Evolutionary conservation across 2,329 filamentous ascomycete genomes (phyloP), one percentile per base, ranked within the genome.

Genomic region (Chaetomiaceae sp.): DNA sequence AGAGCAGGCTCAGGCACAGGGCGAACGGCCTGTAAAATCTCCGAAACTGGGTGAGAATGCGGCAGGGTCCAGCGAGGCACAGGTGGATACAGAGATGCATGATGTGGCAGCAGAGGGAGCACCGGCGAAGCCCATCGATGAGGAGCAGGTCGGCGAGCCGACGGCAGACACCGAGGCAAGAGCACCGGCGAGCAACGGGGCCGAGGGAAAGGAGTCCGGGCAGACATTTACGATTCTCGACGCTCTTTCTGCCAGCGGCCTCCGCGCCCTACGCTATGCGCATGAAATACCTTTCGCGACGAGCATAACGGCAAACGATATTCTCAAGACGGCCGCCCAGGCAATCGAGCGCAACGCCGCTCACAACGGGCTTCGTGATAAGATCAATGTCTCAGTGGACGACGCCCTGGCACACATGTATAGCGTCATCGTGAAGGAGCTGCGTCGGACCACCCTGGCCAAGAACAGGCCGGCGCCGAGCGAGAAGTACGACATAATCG

Each of bases 341-440:
- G 85, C 89, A 4, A 97, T 99, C 67, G 81, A 84, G 63, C 76
- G 86, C 61, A 99, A 99, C 65, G 85, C 94, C 32, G 75, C 84
- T 57, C 87, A 96, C 71, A 99, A 97, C 67, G 77, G 79, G 13
- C 76, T 96, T 2, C 73, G 81, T 40, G 76, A 82, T 43, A 87
- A 83, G 62, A 86, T 97, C 54, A 79, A 77, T 4, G 80, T 89
- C 4, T 86, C 84, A 29, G 84, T 85, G 30, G 87, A 89, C 40
- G 92, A 97, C 71, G 94, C 94, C 1, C 81, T 94, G 42, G 84
- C 83, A 4, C 89, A 95, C 70, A 97, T 99, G 92, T 96, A 97
- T 69, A 79, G 79, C 56, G 73, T 82, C 48, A 75, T 87, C 41
- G 79, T 82, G 6, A 70, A 77, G 33, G 76, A 78, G 49, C 66